Conservation (phyloP, 768 basidiomycete genomes). For the Steccherinum ochraceum region DNA sequence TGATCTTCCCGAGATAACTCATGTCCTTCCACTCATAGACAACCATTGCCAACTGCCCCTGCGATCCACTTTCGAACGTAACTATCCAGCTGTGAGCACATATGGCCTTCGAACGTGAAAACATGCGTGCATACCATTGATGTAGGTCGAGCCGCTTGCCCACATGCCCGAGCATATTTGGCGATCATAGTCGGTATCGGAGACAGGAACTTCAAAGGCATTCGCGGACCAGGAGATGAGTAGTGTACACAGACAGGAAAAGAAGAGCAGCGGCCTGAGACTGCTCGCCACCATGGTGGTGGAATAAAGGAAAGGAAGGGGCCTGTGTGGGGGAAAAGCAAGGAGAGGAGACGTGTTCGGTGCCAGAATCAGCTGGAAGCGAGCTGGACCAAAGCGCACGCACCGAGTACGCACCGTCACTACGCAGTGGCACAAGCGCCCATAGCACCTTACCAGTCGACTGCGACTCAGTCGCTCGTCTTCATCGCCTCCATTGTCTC, state of each 20-base stretch:
- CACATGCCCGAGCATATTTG: slow-evolving; percentile 98
- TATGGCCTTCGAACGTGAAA: background rate
- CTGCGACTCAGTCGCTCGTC: background rate
- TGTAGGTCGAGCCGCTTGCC: slow-evolving; percentile 69
- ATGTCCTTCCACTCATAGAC: slow-evolving; percentile 95
- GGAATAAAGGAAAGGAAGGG: background rate
- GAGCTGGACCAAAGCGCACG: background rate
- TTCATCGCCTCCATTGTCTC: no score
- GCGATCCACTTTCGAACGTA: slow-evolving; percentile 68
- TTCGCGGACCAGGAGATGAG: slow-evolving; percentile 17
- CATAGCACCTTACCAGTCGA: background rate
- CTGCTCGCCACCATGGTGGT: slow-evolving; percentile 8
- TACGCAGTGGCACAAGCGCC: background rate
- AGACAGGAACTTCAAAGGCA: slow-evolving; percentile 60
- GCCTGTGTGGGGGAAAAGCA: background rate
- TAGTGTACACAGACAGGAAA: slow-evolving; percentile 8
- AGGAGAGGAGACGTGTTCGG: background rate
- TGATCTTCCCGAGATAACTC: slow-evolving; percentile 70
- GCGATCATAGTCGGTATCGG: slow-evolving; percentile 74
- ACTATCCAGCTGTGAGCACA: slow-evolving; percentile 37
- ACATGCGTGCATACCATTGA: slow-evolving; percentile 56
- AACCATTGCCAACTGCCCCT: slow-evolving; percentile 89
- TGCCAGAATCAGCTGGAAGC: no score
- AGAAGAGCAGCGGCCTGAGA: background rate
- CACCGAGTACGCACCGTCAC: background rate